Percentiles rank a stretch among this genome's conserved stretches.
Evolutionary conservation across 345 rosid genomes (phyloP).

Genomic region (Eucalyptus sideroxylon): DNA sequence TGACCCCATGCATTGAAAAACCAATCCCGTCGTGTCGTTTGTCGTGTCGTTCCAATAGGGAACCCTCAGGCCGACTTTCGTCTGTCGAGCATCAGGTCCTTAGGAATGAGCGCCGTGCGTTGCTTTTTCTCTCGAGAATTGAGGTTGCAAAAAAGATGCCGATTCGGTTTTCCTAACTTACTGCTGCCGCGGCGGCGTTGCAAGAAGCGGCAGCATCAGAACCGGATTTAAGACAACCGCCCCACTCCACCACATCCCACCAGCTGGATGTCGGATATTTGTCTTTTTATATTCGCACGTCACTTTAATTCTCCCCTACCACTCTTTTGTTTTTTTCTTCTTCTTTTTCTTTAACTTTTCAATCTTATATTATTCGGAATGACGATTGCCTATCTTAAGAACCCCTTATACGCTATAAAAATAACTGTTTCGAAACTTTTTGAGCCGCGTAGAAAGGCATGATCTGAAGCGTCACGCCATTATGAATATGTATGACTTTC

Average conservation of each 20-base stretch:
- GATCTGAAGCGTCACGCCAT: not conserved
- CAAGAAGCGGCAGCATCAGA: not conserved
- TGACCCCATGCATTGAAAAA: not conserved
- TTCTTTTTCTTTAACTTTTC: not conserved
- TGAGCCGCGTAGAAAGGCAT: not conserved
- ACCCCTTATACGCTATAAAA: not conserved
- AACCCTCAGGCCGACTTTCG: not conserved
- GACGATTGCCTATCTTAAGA: not conserved
- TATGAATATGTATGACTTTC: not conserved
- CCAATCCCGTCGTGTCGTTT: not conserved
- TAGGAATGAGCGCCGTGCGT: not conserved
- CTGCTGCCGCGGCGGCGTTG: not conserved
- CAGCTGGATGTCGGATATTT: not conserved
- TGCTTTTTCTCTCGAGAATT: not conserved
- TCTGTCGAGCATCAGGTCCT: not conserved
- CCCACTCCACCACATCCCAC: not conserved
- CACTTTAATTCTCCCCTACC: not conserved
- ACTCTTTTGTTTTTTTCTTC: not conserved
- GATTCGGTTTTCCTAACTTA: not conserved
- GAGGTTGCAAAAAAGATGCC: not conserved
- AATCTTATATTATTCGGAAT: not conserved
- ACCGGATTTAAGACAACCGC: not conserved
- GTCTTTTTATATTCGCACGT: not conserved
- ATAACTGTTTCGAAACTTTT: accelerated
- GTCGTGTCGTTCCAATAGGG: not conserved